Evolutionary conservation across 2,329 filamentous ascomycete genomes (phyloP), one percentile per base, ranked within the genome.

Genomic region (Ophiocordyceps camponoti-leonardi): DNA sequence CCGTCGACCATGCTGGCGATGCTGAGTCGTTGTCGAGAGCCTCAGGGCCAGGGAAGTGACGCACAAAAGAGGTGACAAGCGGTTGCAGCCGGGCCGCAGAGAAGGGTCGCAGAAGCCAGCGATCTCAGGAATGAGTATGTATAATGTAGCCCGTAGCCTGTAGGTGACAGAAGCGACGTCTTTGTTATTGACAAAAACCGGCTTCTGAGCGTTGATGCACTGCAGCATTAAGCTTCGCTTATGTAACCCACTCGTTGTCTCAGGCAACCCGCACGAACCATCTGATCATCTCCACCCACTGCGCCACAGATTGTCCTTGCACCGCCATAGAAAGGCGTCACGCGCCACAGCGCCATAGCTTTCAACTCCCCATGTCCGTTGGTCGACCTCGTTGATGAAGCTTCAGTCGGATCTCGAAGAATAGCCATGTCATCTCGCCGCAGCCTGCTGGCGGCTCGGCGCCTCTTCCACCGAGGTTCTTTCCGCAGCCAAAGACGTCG

Each of bases 1-100:
- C 77, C 67, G 56, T 81, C 77, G 26, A 73, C 73, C 77, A 81
- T 81, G 52, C 42, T 47, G 49, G 44, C 14, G 13, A 11, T 10
- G n/a, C 10, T 39, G 35, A 19, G 35, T 18, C 35, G 35, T 18
- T 26, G 41, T 19, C 30, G 33, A 14, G 22, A 41, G n/a, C n/a
- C 20, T 18, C 18, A 16, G 13, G 13, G 31, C 6, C 16, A 33
- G 13, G 16, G 4, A 39, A 19, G 35, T 39, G 35, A 39, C n/a
- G 20, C 35, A n/a, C n/a, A n/a, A n/a, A 19, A 19, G 8, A 18
- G 11, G 35, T 3, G 18, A 18, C 18, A 12, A 14, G 35, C 20
- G 35, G 35, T 19, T 18, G 35, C 35, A 19, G 35, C 10, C 5
- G 18, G 35, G 35, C n/a, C 35, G 35, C 35, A 39, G 35, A n/a